Percentiles rank a stretch among this genome's conserved stretches.
Evolutionary conservation across 495 filamentous ascomycete species (phyloP).

Genomic region (Tuber indicum): DNA sequence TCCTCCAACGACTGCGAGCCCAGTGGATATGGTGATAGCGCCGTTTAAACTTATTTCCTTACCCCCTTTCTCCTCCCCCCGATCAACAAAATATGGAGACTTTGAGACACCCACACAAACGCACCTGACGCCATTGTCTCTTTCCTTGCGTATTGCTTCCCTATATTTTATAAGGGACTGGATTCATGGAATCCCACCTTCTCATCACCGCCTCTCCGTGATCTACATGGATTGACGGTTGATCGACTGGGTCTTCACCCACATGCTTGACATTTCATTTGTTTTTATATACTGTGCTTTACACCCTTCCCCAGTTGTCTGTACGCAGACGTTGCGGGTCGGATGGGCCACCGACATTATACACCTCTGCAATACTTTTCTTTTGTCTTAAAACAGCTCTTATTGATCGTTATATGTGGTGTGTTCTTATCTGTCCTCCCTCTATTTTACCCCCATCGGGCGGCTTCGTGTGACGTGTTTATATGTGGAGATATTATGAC

Average conservation of each 20-base stretch:
- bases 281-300: constrained; percentile 26
- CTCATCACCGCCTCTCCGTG: constrained; percentile 13
- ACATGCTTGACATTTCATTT: constrained; percentile 39
- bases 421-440: neutral
- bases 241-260: constrained; percentile 36
- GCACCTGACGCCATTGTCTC: constrained; percentile 27
- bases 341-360: neutral
- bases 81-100: constrained; percentile 20
- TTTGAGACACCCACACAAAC: constrained; percentile 26
- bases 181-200: neutral
- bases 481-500: neutral
- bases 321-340: neutral
- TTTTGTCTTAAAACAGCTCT: constrained; percentile 21
- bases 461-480: neutral
- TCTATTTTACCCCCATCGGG: neutral
- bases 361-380: constrained; percentile 10
- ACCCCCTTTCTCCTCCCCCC: constrained; percentile 11
- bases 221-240: constrained; percentile 13
- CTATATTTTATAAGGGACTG: constrained; percentile 1
- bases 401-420: constrained; percentile 10
- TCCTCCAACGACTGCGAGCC: constrained; percentile 34
- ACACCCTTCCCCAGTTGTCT: constrained; percentile 18
- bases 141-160: constrained; percentile 34
- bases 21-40: constrained; percentile 39
- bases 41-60: constrained; percentile 25